Evolutionary conservation across 345 rosid species (phyloP).

Genomic region (Salix caprea): DNA sequence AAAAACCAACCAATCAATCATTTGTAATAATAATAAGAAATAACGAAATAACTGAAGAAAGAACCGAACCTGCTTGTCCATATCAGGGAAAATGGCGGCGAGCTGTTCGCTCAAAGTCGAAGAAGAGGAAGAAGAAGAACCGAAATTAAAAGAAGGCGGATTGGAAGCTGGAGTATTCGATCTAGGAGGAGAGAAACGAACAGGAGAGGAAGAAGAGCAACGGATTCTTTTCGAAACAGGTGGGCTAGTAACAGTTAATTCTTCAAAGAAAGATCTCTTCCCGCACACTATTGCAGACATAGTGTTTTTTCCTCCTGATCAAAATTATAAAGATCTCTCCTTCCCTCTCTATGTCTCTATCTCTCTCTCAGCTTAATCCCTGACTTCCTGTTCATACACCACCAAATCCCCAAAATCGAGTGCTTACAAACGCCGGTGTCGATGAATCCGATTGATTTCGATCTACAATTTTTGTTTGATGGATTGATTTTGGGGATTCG

Average conservation of each 20-base stretch:
- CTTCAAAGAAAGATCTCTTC: constrained; percentile 89
- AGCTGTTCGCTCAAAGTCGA: constrained; percentile 46
- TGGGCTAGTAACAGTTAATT: constrained; percentile 47
- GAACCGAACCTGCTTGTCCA: constrained; percentile 66
- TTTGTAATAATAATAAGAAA: background rate
- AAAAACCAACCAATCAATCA: background rate
- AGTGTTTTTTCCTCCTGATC: constrained; percentile 40
- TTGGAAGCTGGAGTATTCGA: constrained; percentile 24
- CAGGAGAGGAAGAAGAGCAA: constrained; percentile 58
- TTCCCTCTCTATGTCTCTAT: background rate
- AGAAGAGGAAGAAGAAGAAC: constrained; percentile 11
- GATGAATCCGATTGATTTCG: too few relatives aligned
- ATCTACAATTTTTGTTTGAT: too few relatives aligned
- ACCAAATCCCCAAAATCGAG: too few relatives aligned
- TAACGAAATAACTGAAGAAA: background rate
- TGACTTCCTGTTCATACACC: too few relatives aligned
- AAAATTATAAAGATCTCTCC: background rate
- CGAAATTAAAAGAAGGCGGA: background rate
- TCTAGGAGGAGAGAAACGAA: constrained; percentile 50
- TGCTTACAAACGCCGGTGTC: too few relatives aligned
- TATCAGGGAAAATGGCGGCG: constrained; percentile 56
- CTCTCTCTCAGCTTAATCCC: too few relatives aligned
- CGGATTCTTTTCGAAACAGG: constrained; percentile 65
- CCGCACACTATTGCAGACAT: constrained; percentile 94
- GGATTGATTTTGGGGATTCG: too few relatives aligned